A percentile compares a stretch with the other conserved stretches of the same genome.
Evolutionary conservation across 495 filamentous ascomycete genomes (phyloP).

Genomic region (Evernia prunastri): DNA sequence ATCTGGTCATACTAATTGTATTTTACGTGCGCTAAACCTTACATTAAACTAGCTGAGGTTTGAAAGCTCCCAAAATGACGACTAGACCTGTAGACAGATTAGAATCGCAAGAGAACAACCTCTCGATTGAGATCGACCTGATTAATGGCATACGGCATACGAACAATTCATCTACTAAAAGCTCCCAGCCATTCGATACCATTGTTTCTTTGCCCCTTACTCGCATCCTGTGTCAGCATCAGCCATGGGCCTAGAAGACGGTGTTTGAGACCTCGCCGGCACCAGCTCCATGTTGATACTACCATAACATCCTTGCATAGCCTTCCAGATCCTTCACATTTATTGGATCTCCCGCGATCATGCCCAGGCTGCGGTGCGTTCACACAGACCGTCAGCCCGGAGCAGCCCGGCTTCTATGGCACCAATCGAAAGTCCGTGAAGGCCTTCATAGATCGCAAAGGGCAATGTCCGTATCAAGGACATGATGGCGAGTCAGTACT

Average conservation of each 20-base stretch:
- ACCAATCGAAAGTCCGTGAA: constrained; percentile 42
- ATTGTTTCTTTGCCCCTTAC: neutral
- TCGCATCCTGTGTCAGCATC: neutral
- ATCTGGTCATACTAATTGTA: no score
- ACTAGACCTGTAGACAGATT: constrained; percentile 9
- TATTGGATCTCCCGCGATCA: constrained; percentile 46
- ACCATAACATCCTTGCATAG: neutral
- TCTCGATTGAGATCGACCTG: neutral
- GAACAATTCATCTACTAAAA: neutral
- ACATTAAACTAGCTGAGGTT: no score
- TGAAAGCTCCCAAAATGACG: no score
- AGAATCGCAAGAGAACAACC: neutral
- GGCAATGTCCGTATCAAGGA: neutral
- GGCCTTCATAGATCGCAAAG: constrained; percentile 22
- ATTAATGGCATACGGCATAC: constrained; percentile 8
- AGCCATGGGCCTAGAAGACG: neutral
- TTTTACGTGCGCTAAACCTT: no score
- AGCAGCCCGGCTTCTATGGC: constrained; percentile 72
- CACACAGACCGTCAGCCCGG: constrained; percentile 61
- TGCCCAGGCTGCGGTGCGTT: constrained; percentile 90
- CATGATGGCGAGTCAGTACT: constrained; percentile 17
- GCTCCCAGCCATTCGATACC: neutral
- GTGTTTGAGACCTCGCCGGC: neutral
- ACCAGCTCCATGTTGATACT: constrained; percentile 12
- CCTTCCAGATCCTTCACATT: constrained; percentile 1